A percentile compares a stretch with the other conserved stretches of the same genome.
Conservation (phyloP, 306 rosid genomes). For the Fagus crenata region DNA sequence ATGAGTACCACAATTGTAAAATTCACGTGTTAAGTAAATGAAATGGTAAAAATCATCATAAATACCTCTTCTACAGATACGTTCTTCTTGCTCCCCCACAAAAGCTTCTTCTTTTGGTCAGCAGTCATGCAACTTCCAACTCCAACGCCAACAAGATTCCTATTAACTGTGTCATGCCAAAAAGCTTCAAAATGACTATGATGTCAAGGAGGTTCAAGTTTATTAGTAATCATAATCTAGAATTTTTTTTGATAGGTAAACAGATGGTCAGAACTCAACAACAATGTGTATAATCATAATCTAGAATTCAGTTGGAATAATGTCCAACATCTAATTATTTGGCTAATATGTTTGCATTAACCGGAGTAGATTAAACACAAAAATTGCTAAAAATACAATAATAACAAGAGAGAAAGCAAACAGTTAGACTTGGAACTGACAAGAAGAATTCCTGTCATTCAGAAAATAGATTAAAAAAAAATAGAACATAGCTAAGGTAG, state of each 20-base stretch:
- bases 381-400: not conserved
- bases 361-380: not conserved
- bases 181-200: constrained; percentile 29
- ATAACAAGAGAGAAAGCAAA: not conserved
- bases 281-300: too few relatives aligned
- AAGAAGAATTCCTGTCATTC: not conserved
- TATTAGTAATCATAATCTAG: not conserved
- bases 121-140: constrained; percentile 66
- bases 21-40: not conserved
- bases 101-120: constrained; percentile 95
- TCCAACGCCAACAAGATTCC: constrained; percentile 71
- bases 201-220: constrained; percentile 3
- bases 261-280: too few relatives aligned
- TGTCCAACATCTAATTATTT: not conserved
- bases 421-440: not conserved
- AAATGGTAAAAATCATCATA: constrained; percentile 20
- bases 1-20: not conserved
- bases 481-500: too few relatives aligned
- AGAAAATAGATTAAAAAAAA: not conserved
- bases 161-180: constrained; percentile 63
- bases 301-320: not conserved
- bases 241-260: too few relatives aligned
- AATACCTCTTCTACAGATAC: constrained; percentile 73
- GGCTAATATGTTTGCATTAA: not conserved
- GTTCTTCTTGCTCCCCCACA: constrained; percentile 90